Conservation (phyloP, 108 stramenopile genomes). For the Chaetoceros muelleri region DNA sequence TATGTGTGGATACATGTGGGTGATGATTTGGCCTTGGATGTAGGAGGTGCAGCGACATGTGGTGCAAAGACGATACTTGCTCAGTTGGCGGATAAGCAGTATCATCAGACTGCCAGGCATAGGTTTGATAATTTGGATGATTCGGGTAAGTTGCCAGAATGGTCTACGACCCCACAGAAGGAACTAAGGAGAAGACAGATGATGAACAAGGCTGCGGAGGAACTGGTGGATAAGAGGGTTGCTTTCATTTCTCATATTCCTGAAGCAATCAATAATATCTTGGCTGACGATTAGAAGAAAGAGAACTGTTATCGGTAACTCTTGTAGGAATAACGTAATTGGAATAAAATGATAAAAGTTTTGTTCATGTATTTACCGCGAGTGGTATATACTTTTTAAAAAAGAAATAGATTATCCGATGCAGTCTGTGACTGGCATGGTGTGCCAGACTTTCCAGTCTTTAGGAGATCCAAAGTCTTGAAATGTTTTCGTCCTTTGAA, state of each 20-base stretch:
- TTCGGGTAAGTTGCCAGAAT: slow-evolving; percentile 40
- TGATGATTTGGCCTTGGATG: slow-evolving; percentile 83
- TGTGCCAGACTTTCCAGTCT: too few species aligned
- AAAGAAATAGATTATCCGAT: too few species aligned
- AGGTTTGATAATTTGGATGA: slow-evolving; percentile 44
- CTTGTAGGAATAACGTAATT: too few species aligned
- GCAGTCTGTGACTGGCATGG: too few species aligned
- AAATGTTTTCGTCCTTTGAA: too few species aligned
- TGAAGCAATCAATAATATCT: slow-evolving; percentile 67
- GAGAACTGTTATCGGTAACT: too few species aligned
- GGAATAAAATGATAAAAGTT: too few species aligned
- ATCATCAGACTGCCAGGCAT: slow-evolving; percentile 69
- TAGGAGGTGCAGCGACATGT: slow-evolving; percentile 59
- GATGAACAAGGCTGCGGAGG: slow-evolving; percentile 76
- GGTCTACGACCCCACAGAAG: slow-evolving; percentile 52
- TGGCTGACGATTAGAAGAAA: slow-evolving; percentile 22
- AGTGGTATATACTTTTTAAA: too few species aligned
- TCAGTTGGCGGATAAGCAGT: slow-evolving; percentile 51
- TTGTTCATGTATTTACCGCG: too few species aligned
- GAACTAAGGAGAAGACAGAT: slow-evolving; percentile 55
- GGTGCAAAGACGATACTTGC: slow-evolving; percentile 82
- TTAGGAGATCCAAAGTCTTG: too few species aligned
- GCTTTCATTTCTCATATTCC: slow-evolving; percentile 49
- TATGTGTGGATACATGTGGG: slow-evolving; percentile 77
- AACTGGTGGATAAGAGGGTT: slow-evolving; percentile 48